Evolutionary conservation across 768 basidiomycete genomes (phyloP).

Genomic region (Gloeophyllum trabeum): DNA sequence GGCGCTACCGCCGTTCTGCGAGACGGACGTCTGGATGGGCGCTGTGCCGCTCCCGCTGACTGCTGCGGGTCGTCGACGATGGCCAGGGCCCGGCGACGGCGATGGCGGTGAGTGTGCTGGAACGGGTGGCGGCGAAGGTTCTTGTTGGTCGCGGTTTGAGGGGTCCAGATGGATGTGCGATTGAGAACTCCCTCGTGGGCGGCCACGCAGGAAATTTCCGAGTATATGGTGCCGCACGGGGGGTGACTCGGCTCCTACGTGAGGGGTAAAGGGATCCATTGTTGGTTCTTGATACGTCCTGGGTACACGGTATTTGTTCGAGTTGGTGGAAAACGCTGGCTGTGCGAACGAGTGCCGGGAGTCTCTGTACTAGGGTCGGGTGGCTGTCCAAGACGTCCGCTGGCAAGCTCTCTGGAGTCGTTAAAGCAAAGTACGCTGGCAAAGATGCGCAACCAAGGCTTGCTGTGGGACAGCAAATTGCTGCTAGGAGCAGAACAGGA

Average conservation of each 20-base stretch:
- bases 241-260: constrained; percentile 9
- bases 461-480: no score
- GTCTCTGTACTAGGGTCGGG: no score
- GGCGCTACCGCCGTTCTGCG: constrained; percentile 17
- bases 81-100: constrained; percentile 18
- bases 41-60: constrained; percentile 6
- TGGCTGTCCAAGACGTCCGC: no score
- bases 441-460: no score
- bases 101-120: constrained; percentile 11
- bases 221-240: constrained; percentile 52
- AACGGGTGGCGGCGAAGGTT: constrained; percentile 28
- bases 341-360: no score
- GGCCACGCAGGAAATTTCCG: constrained; percentile 58
- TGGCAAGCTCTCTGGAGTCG: no score
- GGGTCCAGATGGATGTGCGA: constrained; percentile 29
- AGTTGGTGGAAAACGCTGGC: no score
- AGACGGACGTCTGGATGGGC: constrained; percentile 24
- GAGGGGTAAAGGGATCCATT: not conserved
- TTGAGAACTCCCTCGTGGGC: constrained; percentile 58
- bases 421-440: no score
- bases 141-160: constrained; percentile 23
- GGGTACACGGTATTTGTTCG: no score
- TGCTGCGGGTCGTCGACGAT: constrained; percentile 29
- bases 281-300: no score
- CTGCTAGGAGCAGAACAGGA: no score